Base-by-base conservation (phyloP, 2,329 filamentous ascomycete genomes). In the Atkinsonella texensis region DNA sequence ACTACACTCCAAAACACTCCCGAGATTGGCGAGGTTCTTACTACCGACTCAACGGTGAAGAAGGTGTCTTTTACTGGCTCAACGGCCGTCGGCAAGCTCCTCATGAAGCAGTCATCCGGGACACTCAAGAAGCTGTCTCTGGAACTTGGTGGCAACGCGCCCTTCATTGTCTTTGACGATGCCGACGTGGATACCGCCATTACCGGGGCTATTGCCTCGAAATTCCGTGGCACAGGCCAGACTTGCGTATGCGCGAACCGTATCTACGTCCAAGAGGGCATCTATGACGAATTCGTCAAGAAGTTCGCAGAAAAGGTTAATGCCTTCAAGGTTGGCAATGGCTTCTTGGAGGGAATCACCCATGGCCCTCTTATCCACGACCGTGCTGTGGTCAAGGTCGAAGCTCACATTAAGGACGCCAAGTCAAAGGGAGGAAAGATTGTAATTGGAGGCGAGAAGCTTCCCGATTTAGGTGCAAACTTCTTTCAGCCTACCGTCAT, bases 81-180 rank as follows among this genome's bases (percentile, higher is more conserved):
- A 20, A 85, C 82, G 0, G 68, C 63, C 44, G 81, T 85, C 39
- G 82, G 82, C 33, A 84, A 84, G 65, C 74, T 84, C 7, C 80
- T 98, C 51, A 95, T 96, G 89, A 86, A 87, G 72, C 90, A 96
- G 69, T 84, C 85, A 11, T 81, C 89, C 0, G 77, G 80, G 41
- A 95, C 89, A 0, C 72, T 96, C 59, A 97, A 97, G 77, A 79
- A 82, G 58, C 65, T 83, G 41, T 93, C 87, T 0, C 86, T 95
- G 66, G 91, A 97, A 66, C 84, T 97, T 1, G 91, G 91, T 51
- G 93, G 91, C 46, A 97, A 97, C 66, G 87, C 91, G 0, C 91
- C 91, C 1, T 95, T 96, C 65, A 96, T 97, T 58, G 89, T 97
- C 35, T 97, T 97, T 63, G 89, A 97, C 62, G 91, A 97, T 62